These are phyloP conservation scores for Penicillium crystallinum DNA, from an alignment of 495 filamentous ascomycete species.

Conservation along the genomic window DNA sequence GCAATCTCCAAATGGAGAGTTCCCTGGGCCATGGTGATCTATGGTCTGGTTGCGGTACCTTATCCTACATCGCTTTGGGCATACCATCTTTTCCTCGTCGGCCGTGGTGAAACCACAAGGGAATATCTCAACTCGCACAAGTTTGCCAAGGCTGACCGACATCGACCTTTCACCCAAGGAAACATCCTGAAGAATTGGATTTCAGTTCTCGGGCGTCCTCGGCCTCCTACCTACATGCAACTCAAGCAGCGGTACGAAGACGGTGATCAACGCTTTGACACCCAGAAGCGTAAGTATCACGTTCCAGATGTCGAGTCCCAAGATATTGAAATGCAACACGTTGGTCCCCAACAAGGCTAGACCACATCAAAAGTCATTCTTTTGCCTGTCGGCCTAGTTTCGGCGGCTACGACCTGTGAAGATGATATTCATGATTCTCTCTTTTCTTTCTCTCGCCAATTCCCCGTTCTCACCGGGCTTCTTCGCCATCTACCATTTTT, in stretches of 20 bases:
- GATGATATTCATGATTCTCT: constrained; percentile 15
- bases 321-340: constrained; percentile 56
- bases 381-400: constrained; percentile 5
- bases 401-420: constrained; percentile 17
- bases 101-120: constrained; percentile 86
- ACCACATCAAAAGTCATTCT: background rate
- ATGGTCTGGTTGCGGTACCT: constrained; percentile 63
- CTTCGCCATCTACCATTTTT: constrained; percentile 13
- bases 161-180: constrained; percentile 82
- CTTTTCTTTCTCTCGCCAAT: constrained; percentile 8
- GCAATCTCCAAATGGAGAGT: constrained; percentile 67
- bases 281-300: constrained; percentile 50
- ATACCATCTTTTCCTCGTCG: constrained; percentile 89
- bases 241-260: constrained; percentile 74
- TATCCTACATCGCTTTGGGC: constrained; percentile 80
- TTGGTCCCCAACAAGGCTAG: constrained; percentile 28
- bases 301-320: constrained; percentile 49
- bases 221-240: constrained; percentile 83
- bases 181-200: constrained; percentile 74
- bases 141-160: constrained; percentile 84
- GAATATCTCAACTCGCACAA: constrained; percentile 96
- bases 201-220: constrained; percentile 72
- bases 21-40: constrained; percentile 86
- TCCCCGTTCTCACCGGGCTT: constrained; percentile 5
- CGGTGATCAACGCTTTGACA: constrained; percentile 82